Percentiles rank a stretch among this genome's conserved stretches.
Conservation (phyloP, 2,329 filamentous ascomycete genomes). For the Stemphylium lycopersici region DNA sequence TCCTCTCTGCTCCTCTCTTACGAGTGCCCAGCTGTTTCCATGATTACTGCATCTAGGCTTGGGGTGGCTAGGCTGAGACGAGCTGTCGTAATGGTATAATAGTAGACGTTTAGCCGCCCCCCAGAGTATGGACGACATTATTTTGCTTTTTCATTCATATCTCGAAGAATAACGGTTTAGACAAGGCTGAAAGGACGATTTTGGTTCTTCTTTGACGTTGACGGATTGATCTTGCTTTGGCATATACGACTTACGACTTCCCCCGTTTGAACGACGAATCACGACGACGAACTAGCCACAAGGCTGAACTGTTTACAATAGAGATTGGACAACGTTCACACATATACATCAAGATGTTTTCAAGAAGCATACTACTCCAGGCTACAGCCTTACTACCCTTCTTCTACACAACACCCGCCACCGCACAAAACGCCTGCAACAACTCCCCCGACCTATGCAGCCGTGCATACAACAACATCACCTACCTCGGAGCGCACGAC, state of each 20-base stretch:
- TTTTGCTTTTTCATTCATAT: no score
- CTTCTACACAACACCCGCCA: constrained; percentile 35
- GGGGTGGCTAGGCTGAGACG: constrained; percentile 22
- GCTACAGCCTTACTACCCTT: constrained; percentile 36
- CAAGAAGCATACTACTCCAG: constrained; percentile 31
- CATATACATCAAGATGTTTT: constrained; percentile 36
- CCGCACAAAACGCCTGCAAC: constrained; percentile 68
- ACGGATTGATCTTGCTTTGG: constrained; percentile 4
- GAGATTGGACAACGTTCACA: background rate
- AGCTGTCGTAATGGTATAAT: constrained; percentile 15
- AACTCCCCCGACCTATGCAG: constrained; percentile 78
- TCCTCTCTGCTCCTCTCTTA: background rate
- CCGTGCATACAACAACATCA: constrained; percentile 75
- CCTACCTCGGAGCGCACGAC: constrained; percentile 78
- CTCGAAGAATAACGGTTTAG: no score
- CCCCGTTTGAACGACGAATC: constrained; percentile 5
- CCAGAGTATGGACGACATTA: background rate
- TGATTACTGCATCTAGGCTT: constrained; percentile 16
- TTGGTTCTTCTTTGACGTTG: background rate
- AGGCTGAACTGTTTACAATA: background rate
- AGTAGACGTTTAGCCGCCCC: background rate
- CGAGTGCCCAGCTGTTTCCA: constrained; percentile 19
- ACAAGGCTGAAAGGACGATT: background rate
- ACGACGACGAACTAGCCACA: background rate
- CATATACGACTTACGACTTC: constrained; percentile 11